A percentile compares a stretch with the other conserved stretches of the same genome.
phyloP scores from a whole-genome alignment of 2,329 filamentous ascomycete species.

The Diplodia mutila region DNA sequence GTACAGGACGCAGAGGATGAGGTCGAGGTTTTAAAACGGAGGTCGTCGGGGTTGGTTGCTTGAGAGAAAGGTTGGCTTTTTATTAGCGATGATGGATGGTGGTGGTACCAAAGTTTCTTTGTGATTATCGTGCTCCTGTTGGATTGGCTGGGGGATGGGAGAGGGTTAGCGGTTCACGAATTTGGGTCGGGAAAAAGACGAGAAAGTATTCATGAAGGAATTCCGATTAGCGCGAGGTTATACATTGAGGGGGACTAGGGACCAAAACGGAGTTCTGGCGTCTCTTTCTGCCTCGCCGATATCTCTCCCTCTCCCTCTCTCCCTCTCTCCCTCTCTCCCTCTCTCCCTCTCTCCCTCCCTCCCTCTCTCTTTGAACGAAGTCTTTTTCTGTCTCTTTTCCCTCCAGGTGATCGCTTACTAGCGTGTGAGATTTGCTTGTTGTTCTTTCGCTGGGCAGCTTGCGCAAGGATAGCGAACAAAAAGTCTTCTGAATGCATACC shows the following conservation, averaged over 20 bases:
- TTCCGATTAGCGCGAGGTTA: not conserved
- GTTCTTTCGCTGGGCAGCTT: no score
- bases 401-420: not conserved
- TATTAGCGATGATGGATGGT: not conserved
- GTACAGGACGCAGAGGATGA: conserved; percentile 67
- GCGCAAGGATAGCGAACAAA: no score
- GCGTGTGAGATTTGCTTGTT: no score
- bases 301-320: not conserved
- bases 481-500: no score
- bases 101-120: not conserved
- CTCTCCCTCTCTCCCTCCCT: no score
- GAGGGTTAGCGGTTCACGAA: not conserved
- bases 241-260: not conserved
- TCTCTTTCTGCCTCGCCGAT: not conserved
- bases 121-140: not conserved
- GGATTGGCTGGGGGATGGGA: not conserved
- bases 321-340: not conserved
- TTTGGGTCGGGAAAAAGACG: not conserved
- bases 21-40: conserved; percentile 48
- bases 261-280: not conserved
- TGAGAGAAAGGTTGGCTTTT: not conserved
- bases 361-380: not conserved
- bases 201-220: not conserved
- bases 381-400: not conserved
- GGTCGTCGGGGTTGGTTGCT: no score